Base-by-base conservation (phyloP, 139 green algal species). In the Chlorella sp. region DNA sequence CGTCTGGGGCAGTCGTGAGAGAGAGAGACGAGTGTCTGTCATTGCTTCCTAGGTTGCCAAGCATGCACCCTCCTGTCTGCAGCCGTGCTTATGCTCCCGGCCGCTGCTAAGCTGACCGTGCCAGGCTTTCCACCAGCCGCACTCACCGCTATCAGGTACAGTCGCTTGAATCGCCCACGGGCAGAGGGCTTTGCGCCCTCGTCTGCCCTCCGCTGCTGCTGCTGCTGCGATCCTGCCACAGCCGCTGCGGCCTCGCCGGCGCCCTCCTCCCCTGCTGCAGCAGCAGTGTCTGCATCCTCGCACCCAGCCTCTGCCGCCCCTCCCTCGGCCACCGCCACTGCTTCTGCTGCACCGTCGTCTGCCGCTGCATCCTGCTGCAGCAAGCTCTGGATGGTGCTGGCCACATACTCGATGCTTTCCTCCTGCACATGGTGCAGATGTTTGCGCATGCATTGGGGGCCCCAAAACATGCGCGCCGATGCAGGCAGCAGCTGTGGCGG, bases 331-430 rank as follows among this genome's bases (percentile, higher is more conserved):
- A 30, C 43, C 64, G 34, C 41, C 81, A 16, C 64, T 22, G 54
- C 75, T 73, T 54, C 80, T 82, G 51, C 51, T 11, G 51, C 16
- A 24, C 51, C 51, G 51, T 16, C 16, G 51, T 16, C 14, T 24
- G 51, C 46, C 8, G 46, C 43, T 28, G 69, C 81, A 48, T 73
- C 70, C 30, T 89, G 68, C 34, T 89, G 41, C 85, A 93, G 76
- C 48, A 93, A 32, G 51, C 86, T 24, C 17, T 87, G 67, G 13
- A 96, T 81, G 26, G 83, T 90, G 62, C 28, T 54, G 4, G 86
- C 93, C 28, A 95, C 91, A 82, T 92, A 94, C 51, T 90, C 85
- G 19, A 96, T 86, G 24, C 87, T 88, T 34, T 91, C 85, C 46
- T 95, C 89, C 89, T 95, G 90, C 73, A 38, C 32, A 22, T 24